Conservation (phyloP, 331 rosid genomes). For the Phaseolus coccineus region DNA sequence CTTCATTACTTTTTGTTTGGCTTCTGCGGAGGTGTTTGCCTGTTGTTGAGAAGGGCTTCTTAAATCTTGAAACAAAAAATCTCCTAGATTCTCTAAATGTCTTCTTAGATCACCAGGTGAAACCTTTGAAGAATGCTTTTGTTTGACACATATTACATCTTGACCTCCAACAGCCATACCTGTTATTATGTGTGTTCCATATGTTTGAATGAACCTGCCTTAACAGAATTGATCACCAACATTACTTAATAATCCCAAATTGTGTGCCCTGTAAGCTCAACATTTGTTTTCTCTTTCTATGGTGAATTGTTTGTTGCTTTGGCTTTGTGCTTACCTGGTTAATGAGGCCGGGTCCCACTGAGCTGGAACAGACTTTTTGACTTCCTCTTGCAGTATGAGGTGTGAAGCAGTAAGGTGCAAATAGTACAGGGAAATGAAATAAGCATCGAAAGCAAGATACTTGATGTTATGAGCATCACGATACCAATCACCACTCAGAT, state of each 20-base stretch:
- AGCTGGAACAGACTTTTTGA: conserved; percentile 79
- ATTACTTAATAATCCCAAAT: conserved; percentile 17
- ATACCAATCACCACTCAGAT: conserved; percentile 75
- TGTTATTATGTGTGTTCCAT: conserved; percentile 78
- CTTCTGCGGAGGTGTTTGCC: conserved; percentile 56
- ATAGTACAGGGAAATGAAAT: conserved; percentile 73
- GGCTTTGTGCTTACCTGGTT: conserved; percentile 58
- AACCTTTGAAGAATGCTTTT: conserved; percentile 70
- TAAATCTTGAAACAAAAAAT: conserved; percentile 71
- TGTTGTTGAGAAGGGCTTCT: conserved; percentile 68
- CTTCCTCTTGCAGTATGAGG: conserved; percentile 60
- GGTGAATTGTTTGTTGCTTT: neutral
- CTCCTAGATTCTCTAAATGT: conserved; percentile 81
- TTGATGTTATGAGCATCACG: conserved; percentile 75
- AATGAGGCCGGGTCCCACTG: conserved; percentile 84
- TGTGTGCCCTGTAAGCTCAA: neutral
- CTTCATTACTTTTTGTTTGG: conserved; percentile 50
- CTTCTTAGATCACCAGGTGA: conserved; percentile 74
- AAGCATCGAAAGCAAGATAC: conserved; percentile 79
- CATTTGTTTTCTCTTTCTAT: neutral
- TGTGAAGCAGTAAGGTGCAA: conserved; percentile 77
- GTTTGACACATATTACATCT: conserved; percentile 74
- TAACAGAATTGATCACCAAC: conserved; percentile 58
- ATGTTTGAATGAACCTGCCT: conserved; percentile 79
- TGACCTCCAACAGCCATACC: conserved; percentile 94